A percentile compares a stretch with the other conserved stretches of the same genome.
Evolutionary conservation across 139 green algal genomes (phyloP).

Genomic region (Yamagishiella unicocca): DNA sequence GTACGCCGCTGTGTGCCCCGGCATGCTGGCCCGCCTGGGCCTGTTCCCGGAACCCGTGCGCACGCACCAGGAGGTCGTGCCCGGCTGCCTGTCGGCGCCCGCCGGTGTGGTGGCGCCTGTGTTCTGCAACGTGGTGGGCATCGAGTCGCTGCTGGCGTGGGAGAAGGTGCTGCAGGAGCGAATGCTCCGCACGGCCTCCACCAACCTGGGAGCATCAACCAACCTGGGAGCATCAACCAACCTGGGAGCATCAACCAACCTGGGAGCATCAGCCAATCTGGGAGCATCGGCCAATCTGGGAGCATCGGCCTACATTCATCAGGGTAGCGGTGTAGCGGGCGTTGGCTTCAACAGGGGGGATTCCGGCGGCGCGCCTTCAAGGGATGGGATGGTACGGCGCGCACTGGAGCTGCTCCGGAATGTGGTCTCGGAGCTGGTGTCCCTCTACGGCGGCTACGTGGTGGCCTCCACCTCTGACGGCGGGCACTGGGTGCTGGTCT

Average conservation of each 20-base stretch:
- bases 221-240: neutral
- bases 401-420: constrained; percentile 18
- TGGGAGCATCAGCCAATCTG: neutral
- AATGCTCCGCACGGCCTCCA: neutral
- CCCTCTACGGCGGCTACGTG: constrained; percentile 27
- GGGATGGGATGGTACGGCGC: neutral
- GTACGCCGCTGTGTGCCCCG: neutral
- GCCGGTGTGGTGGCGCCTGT: constrained; percentile 37
- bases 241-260: neutral
- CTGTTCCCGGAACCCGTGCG: constrained; percentile 8
- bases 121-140: constrained; percentile 38
- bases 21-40: neutral
- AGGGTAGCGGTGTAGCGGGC: no score
- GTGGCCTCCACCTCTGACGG: constrained; percentile 20
- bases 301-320: no score
- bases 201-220: neutral
- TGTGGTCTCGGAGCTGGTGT: neutral
- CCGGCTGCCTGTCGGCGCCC: constrained; percentile 40
- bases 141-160: constrained; percentile 41
- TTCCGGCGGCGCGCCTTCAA: no score
- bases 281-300: no score
- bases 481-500: constrained; percentile 41
- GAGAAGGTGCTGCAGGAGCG: constrained; percentile 15
- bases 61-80: constrained; percentile 22
- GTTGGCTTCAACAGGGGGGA: no score